Evolutionary conservation across 352 stramenopile genomes (phyloP).

Genomic region (Blastocystis sp.): DNA sequence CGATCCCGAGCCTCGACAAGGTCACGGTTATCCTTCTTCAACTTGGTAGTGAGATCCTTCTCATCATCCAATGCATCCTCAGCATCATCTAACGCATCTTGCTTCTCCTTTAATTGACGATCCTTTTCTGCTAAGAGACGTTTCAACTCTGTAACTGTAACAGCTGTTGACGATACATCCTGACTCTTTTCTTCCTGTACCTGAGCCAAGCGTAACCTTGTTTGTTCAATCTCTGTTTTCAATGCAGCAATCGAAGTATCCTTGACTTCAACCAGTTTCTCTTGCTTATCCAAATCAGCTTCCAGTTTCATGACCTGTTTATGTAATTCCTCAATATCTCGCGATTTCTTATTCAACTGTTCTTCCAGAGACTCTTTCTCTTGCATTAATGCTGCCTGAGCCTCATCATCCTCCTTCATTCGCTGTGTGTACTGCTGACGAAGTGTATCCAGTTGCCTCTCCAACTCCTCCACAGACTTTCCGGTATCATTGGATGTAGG

Average conservation of each 20-base stretch:
- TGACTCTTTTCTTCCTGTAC: constrained; percentile 27
- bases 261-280: neutral
- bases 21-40: constrained; percentile 51
- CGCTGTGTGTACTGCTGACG: neutral
- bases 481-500: neutral
- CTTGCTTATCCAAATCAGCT: neutral
- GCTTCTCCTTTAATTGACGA: neutral
- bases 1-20: constrained; percentile 16
- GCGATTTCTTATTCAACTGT: neutral
- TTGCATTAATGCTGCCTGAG: neutral
- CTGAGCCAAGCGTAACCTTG: neutral
- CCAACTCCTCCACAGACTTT: neutral
- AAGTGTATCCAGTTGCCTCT: neutral
- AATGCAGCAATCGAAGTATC: neutral
- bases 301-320: neutral
- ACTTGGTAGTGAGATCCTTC: constrained; percentile 44
- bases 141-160: constrained; percentile 16
- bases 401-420: constrained; percentile 5
- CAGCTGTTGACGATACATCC: neutral
- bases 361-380: neutral
- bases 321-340: neutral
- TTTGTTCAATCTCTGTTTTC: neutral
- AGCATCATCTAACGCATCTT: constrained; percentile 30
- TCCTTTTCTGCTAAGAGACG: neutral
- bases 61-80: constrained; percentile 35